Base-by-base conservation (phyloP, 371 early-diverging fungal genomes). In the Cokeromyces recurvatus region DNA sequence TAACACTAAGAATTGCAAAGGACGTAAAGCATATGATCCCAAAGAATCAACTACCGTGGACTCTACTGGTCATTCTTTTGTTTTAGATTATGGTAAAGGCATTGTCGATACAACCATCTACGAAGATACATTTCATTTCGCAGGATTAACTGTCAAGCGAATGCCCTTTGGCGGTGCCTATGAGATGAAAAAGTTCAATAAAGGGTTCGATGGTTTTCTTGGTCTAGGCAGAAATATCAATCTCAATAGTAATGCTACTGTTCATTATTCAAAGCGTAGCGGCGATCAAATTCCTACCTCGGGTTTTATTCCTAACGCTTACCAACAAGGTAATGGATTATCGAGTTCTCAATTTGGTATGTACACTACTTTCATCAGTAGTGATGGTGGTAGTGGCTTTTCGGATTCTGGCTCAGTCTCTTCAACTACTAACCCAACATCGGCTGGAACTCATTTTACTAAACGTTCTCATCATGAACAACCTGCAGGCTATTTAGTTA, bases 151-250 rank as follows among this genome's bases (percentile, higher is more conserved):
- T 11, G 68, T 70, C 2, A 36, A 59, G 19, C 36, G 63, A 29
- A 67, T 70, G 68, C 68, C 71, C 22, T 66, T 74, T 27, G 74
- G 74, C 40, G 56, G 60, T 51, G 74, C 74, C 19, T 65, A 70
- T 38, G 53, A 52, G n/a, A 74, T 74, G 74, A 52, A 62, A 22
- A 55, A 61, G 20, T 74, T 74, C 27, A 48, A 59, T 21, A 9
- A 55, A 37, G 70, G 70, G 10, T 74, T 70, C 21, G 74, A 74
- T 54, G 74, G 74, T n/a, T 74, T 60, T 27, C 56, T 74, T 34
- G 74, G 74, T 48, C 57, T 74, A 20, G 74, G 74, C 42, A 62
- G 64, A 41, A 52, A 43, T 43, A 57, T 74, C 35, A 53, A 70
- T 46, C 56, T 67, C 10, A 67, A 63, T 46, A 62, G 23, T 20